phyloP scores from a whole-genome alignment of 2,329 filamentous ascomycete species.

The Fusarium metavorans region DNA sequence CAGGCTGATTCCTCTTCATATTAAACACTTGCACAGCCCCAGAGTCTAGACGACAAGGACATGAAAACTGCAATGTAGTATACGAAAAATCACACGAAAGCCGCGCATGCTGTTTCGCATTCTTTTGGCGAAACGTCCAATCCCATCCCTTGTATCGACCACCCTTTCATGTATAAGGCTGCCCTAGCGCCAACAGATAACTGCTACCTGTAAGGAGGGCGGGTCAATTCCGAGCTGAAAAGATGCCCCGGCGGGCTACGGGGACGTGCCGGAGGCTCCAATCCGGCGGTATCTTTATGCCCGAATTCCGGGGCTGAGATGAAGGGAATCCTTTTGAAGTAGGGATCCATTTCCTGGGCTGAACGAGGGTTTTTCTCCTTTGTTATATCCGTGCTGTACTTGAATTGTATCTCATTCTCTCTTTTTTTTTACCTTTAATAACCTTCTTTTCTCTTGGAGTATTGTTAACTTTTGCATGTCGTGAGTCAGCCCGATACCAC shows the following conservation, averaged over 20 bases:
- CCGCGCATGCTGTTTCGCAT: neutral
- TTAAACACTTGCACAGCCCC: neutral
- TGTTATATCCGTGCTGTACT: neutral
- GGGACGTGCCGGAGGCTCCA: neutral
- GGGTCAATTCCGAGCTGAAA: neutral
- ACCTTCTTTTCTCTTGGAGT: neutral
- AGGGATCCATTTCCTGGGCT: neutral
- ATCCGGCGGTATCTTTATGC: neutral
- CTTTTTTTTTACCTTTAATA: neutral
- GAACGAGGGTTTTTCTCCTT: neutral
- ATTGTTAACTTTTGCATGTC: neutral
- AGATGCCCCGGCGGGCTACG: conserved; percentile 7
- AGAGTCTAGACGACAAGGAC: neutral
- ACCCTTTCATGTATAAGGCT: neutral
- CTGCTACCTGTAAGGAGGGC: neutral
- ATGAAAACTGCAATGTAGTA: neutral
- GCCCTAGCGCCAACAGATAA: neutral
- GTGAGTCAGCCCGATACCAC: neutral
- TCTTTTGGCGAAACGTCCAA: neutral
- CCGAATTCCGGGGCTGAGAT: neutral
- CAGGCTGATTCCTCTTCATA: neutral
- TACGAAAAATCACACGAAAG: neutral
- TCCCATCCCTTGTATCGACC: neutral
- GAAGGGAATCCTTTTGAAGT: neutral
- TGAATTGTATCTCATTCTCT: neutral